These are phyloP conservation scores for Comarum palustre DNA, from an alignment of 306 rosid genomes.

Conservation along the genomic window DNA sequence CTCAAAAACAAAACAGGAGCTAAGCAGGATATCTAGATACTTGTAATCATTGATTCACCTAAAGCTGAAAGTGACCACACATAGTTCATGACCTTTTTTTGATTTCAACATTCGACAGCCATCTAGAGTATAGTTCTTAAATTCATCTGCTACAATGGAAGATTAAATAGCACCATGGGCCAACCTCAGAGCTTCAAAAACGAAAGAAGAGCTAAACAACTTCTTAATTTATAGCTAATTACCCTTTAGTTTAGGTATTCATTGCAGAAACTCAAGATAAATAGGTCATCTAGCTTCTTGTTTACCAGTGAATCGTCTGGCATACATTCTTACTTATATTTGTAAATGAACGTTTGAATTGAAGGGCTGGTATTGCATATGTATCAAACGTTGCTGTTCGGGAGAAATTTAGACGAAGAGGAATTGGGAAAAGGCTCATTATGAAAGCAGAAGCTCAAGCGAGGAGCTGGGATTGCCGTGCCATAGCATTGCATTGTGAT, in stretches of 20 bases:
- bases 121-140: neutral
- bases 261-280: neutral
- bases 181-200: neutral
- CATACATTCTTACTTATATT: constrained; percentile 12
- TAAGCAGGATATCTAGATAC: neutral
- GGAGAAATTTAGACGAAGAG: constrained; percentile 71
- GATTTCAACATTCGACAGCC: neutral
- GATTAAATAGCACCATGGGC: neutral
- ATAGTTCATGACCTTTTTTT: neutral
- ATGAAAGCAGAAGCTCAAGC: constrained; percentile 88
- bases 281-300: neutral
- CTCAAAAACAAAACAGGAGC: neutral
- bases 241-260: neutral
- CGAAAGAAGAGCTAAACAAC: neutral
- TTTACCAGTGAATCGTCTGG: neutral
- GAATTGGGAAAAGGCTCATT: constrained; percentile 76
- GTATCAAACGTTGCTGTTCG: constrained; percentile 94
- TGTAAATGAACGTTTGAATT: constrained; percentile 3
- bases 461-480: constrained; percentile 83
- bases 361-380: constrained; percentile 93
- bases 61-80: neutral
- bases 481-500: constrained; percentile 90
- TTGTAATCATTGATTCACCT: neutral
- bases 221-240: neutral
- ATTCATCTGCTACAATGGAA: neutral